Evolutionary conservation across 495 filamentous ascomycete species (phyloP).

Genomic region (Cudoniella acicularis): DNA sequence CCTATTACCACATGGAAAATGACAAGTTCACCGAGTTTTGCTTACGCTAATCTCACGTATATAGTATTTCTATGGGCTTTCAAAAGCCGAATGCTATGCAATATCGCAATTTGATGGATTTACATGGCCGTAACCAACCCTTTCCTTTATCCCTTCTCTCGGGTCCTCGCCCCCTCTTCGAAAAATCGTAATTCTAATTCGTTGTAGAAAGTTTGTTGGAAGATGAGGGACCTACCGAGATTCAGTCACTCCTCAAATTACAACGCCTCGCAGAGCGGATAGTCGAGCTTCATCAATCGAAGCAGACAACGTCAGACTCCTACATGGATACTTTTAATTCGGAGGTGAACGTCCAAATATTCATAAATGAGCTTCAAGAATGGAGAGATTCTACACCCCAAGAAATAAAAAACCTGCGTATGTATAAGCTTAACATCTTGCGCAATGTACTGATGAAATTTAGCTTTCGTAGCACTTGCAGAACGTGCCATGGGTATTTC

Average conservation of each 20-base stretch:
- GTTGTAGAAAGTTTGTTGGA: slow-evolving; percentile 16
- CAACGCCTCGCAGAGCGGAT: slow-evolving; percentile 27
- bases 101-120: slow-evolving; percentile 30
- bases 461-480: slow-evolving; percentile 20
- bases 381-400: slow-evolving; percentile 13
- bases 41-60: not conserved
- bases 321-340: slow-evolving; percentile 3
- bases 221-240: slow-evolving; percentile 18
- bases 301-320: not conserved
- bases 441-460: slow-evolving; percentile 7
- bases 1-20: too few relatives aligned
- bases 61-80: slow-evolving; percentile 30
- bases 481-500: slow-evolving; percentile 19
- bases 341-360: slow-evolving; percentile 18
- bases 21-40: too few relatives aligned
- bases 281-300: not conserved
- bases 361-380: slow-evolving; percentile 17
- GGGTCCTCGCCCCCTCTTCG: too few relatives aligned
- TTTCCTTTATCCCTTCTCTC: too few relatives aligned
- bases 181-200: too few relatives aligned
- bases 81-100: slow-evolving; percentile 30
- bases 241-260: slow-evolving; percentile 28
- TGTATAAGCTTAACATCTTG: not conserved
- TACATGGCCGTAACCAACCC: too few relatives aligned
- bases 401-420: slow-evolving; percentile 22